Evolutionary conservation across 140 eudicot genomes (phyloP).

Genomic region (Ambrosia hybrid): DNA sequence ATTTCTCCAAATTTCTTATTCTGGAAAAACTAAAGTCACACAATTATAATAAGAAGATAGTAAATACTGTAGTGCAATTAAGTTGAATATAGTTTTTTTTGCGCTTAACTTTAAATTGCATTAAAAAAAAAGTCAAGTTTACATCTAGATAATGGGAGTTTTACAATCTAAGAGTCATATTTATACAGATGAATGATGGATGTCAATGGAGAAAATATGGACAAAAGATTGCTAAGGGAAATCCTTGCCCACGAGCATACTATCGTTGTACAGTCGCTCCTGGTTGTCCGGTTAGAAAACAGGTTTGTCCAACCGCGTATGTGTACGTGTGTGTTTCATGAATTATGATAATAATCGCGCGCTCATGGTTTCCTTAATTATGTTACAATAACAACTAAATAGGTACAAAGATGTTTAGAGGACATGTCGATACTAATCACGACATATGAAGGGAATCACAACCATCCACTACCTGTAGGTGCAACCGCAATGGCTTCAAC

Average conservation of each 20-base stretch:
- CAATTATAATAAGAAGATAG: background rate
- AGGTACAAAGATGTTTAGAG: constrained; percentile 93
- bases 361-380: too few species aligned
- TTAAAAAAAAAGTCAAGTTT: too few species aligned
- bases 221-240: constrained; percentile 84
- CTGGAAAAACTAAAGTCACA: background rate
- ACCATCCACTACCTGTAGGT: constrained; percentile 88
- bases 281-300: constrained; percentile 89
- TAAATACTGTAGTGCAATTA: background rate
- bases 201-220: constrained; percentile 98
- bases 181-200: constrained; percentile 79
- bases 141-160: too few species aligned
- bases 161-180: background rate
- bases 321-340: too few species aligned
- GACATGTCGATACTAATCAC: constrained; percentile 92
- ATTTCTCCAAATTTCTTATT: background rate
- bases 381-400: constrained; percentile 1
- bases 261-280: constrained; percentile 93
- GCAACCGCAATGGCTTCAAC: constrained; percentile 97
- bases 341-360: too few species aligned
- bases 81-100: background rate
- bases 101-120: too few species aligned
- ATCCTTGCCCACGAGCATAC: constrained; percentile 92
- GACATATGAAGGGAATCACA: constrained; percentile 89
- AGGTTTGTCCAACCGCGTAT: constrained; percentile 41